Evolutionary conservation across 371 early-diverging fungal species (phyloP), one percentile per base, ranked within the genome.

Genomic region (Mucor piriformis): DNA sequence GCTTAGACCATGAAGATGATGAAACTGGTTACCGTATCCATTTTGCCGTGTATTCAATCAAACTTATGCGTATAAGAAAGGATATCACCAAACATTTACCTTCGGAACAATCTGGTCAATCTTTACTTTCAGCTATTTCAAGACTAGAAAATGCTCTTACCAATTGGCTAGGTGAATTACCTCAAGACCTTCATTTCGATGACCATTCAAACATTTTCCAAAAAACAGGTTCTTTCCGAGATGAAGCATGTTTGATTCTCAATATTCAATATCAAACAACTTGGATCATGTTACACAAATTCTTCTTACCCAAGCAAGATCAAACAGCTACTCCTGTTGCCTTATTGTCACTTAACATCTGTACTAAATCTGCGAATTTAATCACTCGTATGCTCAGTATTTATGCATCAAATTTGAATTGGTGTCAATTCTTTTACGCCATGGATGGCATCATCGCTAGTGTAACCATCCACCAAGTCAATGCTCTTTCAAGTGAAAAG

Each of bases 61-160:
- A 83, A 40, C 57, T 86, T 32, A 72, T 84, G 72, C 77, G 80
- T 53, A 83, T 86, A 25, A 73, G 86, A 48, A 83, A 83, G 59
- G 70, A 83, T 18, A 81, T 83, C 43, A 74, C 82, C 44, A 82
- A 81, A 23, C 74, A 82, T 34, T 66, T 63, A 52, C 83, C 68
- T 35, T 74, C 67, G 40, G 79, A 71, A 54, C 83, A 64, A 55
- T 80, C 64, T 24, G 83, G 61, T 29, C 83, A 70, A 57, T 79
- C 69, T 23, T 67, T 63, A 47, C 63, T 66, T 44, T 82, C 72
- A 46, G 77, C 81, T 34, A 77, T 85, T 35, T 79, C 83, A 1
- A 69, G 80, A 12, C 53, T 85, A 35, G 83, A 83, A 43, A 79
- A 80, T 38, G 70, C 82, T 1, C 56, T 85, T 48, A 76, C 82